Conservation (phyloP, 805 yeast genomes). For the Isabelozyma rhagii region DNA sequence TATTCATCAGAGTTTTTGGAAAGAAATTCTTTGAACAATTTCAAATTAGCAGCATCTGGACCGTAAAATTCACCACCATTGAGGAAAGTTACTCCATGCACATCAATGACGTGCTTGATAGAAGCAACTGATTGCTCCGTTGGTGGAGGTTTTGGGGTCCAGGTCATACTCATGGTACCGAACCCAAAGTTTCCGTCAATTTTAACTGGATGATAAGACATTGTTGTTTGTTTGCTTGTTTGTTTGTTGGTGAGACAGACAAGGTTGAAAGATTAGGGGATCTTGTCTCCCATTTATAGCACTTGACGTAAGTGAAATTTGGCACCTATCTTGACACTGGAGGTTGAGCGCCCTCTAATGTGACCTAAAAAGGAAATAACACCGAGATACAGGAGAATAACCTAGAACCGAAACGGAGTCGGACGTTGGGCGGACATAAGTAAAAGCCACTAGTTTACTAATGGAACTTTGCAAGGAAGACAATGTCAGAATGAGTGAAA, state of each 20-base stretch:
- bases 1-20: conserved; percentile 47
- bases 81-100: conserved; percentile 54
- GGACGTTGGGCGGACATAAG: too few relatives aligned
- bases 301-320: too few relatives aligned
- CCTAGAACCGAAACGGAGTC: too few relatives aligned
- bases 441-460: too few relatives aligned
- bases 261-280: background rate
- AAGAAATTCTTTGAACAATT: conserved; percentile 56
- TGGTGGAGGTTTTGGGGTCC: conserved; percentile 58
- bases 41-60: conserved; percentile 46
- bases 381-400: too few relatives aligned
- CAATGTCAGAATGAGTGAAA: too few relatives aligned
- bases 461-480: too few relatives aligned
- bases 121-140: conserved; percentile 51
- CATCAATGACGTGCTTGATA: conserved; percentile 37
- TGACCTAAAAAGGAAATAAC: too few relatives aligned
- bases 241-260: background rate
- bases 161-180: conserved; percentile 82
- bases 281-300: background rate
- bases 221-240: background rate
- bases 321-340: too few relatives aligned
- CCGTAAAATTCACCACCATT: conserved; percentile 86
- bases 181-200: conserved; percentile 47
- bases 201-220: background rate
- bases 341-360: too few relatives aligned